These are phyloP conservation scores for Laetiporus sulphureus DNA, from an alignment of 1,284 basidiomycete species.

Conservation along the genomic window DNA sequence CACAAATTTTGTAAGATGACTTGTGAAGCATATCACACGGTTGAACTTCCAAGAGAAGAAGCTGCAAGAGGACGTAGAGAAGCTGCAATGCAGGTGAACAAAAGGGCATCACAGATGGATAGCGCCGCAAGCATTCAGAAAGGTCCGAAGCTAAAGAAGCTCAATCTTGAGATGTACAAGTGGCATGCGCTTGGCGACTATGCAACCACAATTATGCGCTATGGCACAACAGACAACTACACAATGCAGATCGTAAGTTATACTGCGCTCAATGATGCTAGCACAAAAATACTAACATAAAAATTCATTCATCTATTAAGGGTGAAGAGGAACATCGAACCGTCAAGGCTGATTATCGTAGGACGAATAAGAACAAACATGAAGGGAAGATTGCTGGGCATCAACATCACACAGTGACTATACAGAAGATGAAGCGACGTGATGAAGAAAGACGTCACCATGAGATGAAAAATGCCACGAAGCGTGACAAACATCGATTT, in stretches of 20 bases:
- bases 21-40: constrained; percentile 13
- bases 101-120: neutral
- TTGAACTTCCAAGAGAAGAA: constrained; percentile 23
- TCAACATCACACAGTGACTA: constrained; percentile 5
- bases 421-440: constrained; percentile 1
- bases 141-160: constrained; percentile 1
- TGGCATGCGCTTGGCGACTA: constrained; percentile 18
- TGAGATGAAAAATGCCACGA: too few relatives aligned
- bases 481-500: too few relatives aligned
- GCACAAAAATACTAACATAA: neutral
- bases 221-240: constrained; percentile 30
- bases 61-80: constrained; percentile 15
- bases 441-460: too few relatives aligned
- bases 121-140: neutral
- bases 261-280: neutral
- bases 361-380: constrained; percentile 25
- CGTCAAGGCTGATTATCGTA: constrained; percentile 28
- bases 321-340: constrained; percentile 28
- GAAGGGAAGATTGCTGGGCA: constrained; percentile 20
- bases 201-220: constrained; percentile 18
- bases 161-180: constrained; percentile 12
- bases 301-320: constrained; percentile 12
- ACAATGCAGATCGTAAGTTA: constrained; percentile 24
- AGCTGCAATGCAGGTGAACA: constrained; percentile 1
- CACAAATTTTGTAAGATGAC: constrained; percentile 15